Base-by-base conservation (phyloP, 1,284 basidiomycete species). In the Austroboletus niveus region DNA sequence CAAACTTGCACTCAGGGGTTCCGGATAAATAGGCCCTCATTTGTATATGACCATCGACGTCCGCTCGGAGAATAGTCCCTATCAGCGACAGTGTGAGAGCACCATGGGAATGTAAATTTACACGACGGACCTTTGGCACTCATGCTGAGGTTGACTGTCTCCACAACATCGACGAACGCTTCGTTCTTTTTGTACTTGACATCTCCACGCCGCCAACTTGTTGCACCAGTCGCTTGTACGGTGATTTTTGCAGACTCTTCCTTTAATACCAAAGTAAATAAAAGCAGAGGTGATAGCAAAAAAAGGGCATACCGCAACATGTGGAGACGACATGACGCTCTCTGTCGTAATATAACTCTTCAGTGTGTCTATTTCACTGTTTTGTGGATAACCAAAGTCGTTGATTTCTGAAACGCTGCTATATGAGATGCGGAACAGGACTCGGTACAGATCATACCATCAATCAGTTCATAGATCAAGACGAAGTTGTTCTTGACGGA, bases 381-480 rank as follows among this genome's bases (percentile, higher is more conserved):
- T 99, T 70, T 99, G 97, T n/a, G 96, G 96, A 73, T 96, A 99
- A 39, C 97, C 96, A 74, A 98, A 99, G 73, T 99, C 96, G 65
- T 93, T 86, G 68, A 98, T 97, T 74, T 99, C 95, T 97, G 49
- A 24, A 69, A 39, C 32, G 15, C 41, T 27, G 6, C 34, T 41
- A 24, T 44, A 52, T 49, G 32, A 55, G 49, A 40, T 20, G 24
- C 4, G n/a, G 15, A 41, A 9, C 14, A 12, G 11, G 7, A n/a
- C 14, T 36, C 11, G 29, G 8, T 5, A 17, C 5, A n/a, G 29
- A 35, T 56, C 80, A 50, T 57, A 94, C 94, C 94, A 64, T 98
- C 94, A 57, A 98, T 87, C 31, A 98, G 80, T 71, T 98, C 94
- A 65, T 98, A 98, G 49, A 98, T 94, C 49, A 98, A 75, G 35